Evolutionary conservation across 106 monocot genomes (phyloP).

Genomic region (Phalaenopsis equestris): DNA sequence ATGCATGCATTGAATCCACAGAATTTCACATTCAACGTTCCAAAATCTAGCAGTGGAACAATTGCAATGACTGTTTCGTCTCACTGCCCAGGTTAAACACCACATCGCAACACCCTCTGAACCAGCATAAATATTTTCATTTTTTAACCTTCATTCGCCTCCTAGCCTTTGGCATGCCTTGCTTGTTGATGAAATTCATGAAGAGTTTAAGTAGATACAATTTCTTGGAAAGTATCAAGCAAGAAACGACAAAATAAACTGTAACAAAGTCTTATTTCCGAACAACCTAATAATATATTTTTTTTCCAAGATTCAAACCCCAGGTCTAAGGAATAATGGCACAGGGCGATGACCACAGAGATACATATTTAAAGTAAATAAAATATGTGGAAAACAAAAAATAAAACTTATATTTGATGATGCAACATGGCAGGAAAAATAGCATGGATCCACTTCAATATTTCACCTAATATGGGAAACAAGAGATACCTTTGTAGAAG

Average conservation of each 20-base stretch:
- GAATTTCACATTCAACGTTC: no score
- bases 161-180: no score
- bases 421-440: neutral
- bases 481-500: slow-evolving; percentile 54
- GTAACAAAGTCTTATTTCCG: neutral
- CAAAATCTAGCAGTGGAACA: no score
- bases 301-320: neutral
- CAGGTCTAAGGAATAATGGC: neutral
- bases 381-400: neutral
- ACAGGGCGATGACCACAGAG: neutral
- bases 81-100: no score
- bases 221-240: neutral
- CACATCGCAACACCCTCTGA: no score
- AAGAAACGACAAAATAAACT: neutral
- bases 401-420: neutral
- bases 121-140: no score
- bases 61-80: no score
- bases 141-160: no score
- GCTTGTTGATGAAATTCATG: neutral
- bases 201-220: neutral
- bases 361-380: neutral
- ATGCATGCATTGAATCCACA: no score
- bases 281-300: neutral
- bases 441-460: neutral
- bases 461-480: neutral